These are phyloP conservation scores for Pythium rhizo-oryzae DNA, from an alignment of 352 stramenopile species.

Conservation along the genomic window DNA sequence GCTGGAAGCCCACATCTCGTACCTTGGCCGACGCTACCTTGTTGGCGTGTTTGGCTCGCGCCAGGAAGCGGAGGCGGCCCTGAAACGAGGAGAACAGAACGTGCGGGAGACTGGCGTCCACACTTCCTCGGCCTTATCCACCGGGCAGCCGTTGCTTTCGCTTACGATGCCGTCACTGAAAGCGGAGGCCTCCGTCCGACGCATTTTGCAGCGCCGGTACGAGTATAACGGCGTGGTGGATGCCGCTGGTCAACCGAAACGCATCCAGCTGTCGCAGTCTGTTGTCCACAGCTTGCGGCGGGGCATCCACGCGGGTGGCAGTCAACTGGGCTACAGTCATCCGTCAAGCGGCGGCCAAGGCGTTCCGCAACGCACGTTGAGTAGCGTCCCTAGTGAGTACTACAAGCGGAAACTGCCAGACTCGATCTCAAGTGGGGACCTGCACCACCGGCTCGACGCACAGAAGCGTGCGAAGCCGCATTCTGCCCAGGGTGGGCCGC, in stretches of 20 bases:
- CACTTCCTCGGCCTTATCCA: not conserved
- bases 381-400: not conserved
- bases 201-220: constrained; percentile 30
- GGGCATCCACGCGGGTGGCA: constrained; percentile 17
- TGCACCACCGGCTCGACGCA: constrained; percentile 17
- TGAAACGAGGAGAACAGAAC: constrained; percentile 11
- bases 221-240: constrained; percentile 16
- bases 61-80: constrained; percentile 20
- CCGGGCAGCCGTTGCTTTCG: constrained; percentile 5
- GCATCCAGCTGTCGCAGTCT: constrained; percentile 26
- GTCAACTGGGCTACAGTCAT: constrained; percentile 17
- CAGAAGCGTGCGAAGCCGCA: constrained; percentile 18
- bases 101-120: constrained; percentile 16
- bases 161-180: constrained; percentile 31
- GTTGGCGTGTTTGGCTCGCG: constrained; percentile 21
- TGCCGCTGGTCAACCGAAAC: constrained; percentile 5
- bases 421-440: not conserved
- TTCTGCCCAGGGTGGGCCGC: not conserved
- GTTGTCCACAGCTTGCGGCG: constrained; percentile 16
- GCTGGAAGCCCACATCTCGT: constrained; percentile 21
- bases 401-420: constrained; percentile 25
- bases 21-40: constrained; percentile 22
- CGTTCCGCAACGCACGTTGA: not conserved
- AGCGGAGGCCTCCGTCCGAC: constrained; percentile 31
- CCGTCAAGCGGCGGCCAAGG: not conserved